Evolutionary conservation across 2,329 filamentous ascomycete genomes (phyloP).

Genomic region (Myriosclerotinia duriaeana): DNA sequence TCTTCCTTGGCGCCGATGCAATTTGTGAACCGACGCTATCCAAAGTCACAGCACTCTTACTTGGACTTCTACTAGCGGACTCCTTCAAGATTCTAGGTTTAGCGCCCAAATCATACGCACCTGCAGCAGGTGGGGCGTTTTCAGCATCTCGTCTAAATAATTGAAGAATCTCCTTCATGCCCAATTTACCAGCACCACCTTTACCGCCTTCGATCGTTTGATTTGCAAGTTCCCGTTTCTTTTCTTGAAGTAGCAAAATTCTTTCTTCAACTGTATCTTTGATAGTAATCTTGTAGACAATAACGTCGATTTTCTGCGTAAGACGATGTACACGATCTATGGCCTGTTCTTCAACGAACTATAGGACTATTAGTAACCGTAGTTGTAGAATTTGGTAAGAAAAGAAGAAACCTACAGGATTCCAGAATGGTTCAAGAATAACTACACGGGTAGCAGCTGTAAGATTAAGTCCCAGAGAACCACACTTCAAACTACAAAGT

Average conservation of each 20-base stretch:
- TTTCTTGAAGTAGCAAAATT: slow-evolving; percentile 91
- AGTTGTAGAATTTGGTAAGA: background rate
- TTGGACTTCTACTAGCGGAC: slow-evolving; percentile 19
- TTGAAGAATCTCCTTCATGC: slow-evolving; percentile 88
- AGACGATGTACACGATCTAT: slow-evolving; percentile 98
- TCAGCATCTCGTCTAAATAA: slow-evolving; percentile 59
- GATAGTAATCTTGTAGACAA: slow-evolving; percentile 92
- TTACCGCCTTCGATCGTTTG: slow-evolving; percentile 83
- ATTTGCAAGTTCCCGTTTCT: slow-evolving; percentile 88
- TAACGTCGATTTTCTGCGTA: slow-evolving; percentile 90
- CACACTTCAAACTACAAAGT: slow-evolving; percentile 91
- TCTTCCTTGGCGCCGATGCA: slow-evolving; percentile 27
- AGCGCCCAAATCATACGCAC: slow-evolving; percentile 31
- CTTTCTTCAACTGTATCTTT: slow-evolving; percentile 85
- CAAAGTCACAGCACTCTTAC: slow-evolving; percentile 11
- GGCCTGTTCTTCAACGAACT: slow-evolving; percentile 97
- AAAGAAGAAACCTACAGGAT: slow-evolving; percentile 53
- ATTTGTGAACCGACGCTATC: slow-evolving; percentile 19
- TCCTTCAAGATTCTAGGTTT: slow-evolving; percentile 39
- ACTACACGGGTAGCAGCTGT: slow-evolving; percentile 92
- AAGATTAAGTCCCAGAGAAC: slow-evolving; percentile 87
- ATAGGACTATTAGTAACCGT: slow-evolving; percentile 27
- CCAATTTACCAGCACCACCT: slow-evolving; percentile 75
- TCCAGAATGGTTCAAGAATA: slow-evolving; percentile 98
- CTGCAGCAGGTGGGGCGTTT: slow-evolving; percentile 31